Conservation (phyloP, 139 green algal species). For the Asterochloris erici region DNA sequence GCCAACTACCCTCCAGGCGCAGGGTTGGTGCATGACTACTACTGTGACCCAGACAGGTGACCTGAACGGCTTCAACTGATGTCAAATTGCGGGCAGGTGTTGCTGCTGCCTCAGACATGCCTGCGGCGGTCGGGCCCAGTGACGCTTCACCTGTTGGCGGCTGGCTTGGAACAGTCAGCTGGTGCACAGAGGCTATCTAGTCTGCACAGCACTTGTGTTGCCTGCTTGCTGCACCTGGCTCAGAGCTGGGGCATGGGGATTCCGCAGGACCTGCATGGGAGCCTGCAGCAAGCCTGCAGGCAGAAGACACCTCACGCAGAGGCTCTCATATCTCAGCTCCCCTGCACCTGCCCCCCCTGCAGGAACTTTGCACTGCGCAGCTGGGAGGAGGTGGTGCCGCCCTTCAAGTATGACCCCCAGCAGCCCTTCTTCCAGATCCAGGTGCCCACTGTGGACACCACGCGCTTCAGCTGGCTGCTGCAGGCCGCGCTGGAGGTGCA, state of each 20-base stretch:
- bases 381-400: constrained; percentile 62
- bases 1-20: constrained; percentile 22
- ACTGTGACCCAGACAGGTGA: constrained; percentile 39
- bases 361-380: constrained; percentile 41
- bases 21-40: constrained; percentile 75
- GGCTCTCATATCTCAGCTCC: background rate
- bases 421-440: constrained; percentile 79
- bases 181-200: too few relatives aligned
- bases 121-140: background rate
- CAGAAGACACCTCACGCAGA: too few relatives aligned
- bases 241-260: too few relatives aligned
- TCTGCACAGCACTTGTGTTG: too few relatives aligned
- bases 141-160: too few relatives aligned
- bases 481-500: constrained; percentile 61
- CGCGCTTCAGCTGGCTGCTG: constrained; percentile 57
- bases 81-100: background rate
- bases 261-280: too few relatives aligned
- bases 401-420: constrained; percentile 68
- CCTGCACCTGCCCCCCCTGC: background rate
- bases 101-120: background rate
- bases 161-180: too few relatives aligned
- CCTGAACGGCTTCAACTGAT: too few relatives aligned
- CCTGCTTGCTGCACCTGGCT: too few relatives aligned
- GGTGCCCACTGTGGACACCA: constrained; percentile 79
- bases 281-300: too few relatives aligned